phyloP scores from a whole-genome alignment of 352 stramenopile species.

The Pythium insidiosum region DNA sequence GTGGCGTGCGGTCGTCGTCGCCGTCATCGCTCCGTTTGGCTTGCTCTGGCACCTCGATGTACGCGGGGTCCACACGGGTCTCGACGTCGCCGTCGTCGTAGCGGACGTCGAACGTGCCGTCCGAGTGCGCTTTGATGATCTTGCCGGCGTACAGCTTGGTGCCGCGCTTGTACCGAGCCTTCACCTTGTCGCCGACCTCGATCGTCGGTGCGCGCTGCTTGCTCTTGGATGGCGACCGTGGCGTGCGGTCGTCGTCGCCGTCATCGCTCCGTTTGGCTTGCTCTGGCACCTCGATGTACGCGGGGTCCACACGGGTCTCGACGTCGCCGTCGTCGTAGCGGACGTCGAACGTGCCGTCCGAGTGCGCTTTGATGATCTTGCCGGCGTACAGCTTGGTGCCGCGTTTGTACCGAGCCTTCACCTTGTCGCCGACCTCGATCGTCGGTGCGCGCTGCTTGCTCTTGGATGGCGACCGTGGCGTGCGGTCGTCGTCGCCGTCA shows the following conservation, averaged over 20 bases:
- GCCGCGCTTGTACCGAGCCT: slow-evolving; percentile 62
- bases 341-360: no score
- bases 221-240: neutral
- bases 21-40: neutral
- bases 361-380: no score
- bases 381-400: no score
- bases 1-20: neutral
- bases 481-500: slow-evolving; percentile 26
- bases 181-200: slow-evolving; percentile 37
- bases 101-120: slow-evolving; percentile 63
- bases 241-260: neutral
- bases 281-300: slow-evolving; percentile 14
- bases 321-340: no score
- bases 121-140: slow-evolving; percentile 39
- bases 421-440: no score
- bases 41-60: slow-evolving; percentile 13
- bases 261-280: slow-evolving; percentile 2
- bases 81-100: slow-evolving; percentile 60
- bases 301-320: slow-evolving; percentile 28
- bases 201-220: neutral
- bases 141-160: slow-evolving; percentile 50
- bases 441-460: neutral
- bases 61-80: slow-evolving; percentile 19
- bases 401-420: no score
- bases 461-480: neutral